Evolutionary conservation across 1,284 basidiomycete species (phyloP).

Genomic region (Ustilago trichophora): DNA sequence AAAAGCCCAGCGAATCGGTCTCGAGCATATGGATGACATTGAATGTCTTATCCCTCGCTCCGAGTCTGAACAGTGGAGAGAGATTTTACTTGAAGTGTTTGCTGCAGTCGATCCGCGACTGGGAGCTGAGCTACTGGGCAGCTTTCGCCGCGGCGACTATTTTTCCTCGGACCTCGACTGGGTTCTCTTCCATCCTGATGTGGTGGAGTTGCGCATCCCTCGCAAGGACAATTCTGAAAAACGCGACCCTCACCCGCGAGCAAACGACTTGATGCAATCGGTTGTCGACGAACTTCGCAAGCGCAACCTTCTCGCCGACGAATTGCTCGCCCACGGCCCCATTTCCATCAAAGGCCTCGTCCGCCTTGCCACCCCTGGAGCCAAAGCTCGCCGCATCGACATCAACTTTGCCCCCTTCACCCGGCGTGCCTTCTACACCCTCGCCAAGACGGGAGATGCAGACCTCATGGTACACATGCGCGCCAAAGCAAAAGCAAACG

Average conservation of each 20-base stretch:
- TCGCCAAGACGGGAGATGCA: constrained; percentile 38
- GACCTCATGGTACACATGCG: constrained; percentile 35
- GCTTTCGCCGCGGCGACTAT: constrained; percentile 36
- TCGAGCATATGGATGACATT: constrained; percentile 29
- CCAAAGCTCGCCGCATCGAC: constrained; percentile 24
- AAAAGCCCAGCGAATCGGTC: constrained; percentile 25
- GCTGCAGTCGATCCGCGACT: constrained; percentile 15
- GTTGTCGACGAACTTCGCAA: constrained; percentile 8
- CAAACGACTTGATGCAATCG: constrained; percentile 5
- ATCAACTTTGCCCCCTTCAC: constrained; percentile 36
- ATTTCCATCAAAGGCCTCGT: constrained; percentile 25
- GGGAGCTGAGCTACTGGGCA: constrained; percentile 25
- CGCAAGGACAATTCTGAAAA: constrained; percentile 2
- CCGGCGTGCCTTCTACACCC: constrained; percentile 32
- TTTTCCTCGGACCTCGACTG: constrained; percentile 42
- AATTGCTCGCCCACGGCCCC: constrained; percentile 28
- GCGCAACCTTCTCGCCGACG: constrained; percentile 17
- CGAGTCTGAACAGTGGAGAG: constrained; percentile 23
- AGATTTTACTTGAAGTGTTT: constrained; percentile 15
- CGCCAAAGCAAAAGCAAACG: constrained; percentile 14
- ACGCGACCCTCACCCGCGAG: constrained; percentile 10
- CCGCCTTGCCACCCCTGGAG: constrained; percentile 5
- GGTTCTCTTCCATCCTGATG: constrained; percentile 28
- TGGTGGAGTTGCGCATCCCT: constrained; percentile 14
- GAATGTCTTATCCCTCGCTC: constrained; percentile 31